Evolutionary conservation across 257 asterid species (phyloP), one percentile per base, ranked within the genome.

Genomic region (Penstemon davidsonii): DNA sequence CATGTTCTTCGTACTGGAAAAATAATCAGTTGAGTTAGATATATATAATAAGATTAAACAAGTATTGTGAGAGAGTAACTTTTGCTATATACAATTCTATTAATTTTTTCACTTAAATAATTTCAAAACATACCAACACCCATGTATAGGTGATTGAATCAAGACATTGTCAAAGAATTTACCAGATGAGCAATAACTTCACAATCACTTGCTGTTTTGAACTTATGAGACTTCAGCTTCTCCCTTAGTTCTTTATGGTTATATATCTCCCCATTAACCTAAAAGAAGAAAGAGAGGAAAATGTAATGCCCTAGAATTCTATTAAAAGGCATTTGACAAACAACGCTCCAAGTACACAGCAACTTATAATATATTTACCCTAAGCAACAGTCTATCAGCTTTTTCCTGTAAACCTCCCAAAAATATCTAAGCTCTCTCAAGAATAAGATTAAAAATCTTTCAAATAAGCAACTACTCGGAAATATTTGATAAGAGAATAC

Each of bases 111-210:
- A 60, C 47, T 41, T 12, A 68, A 25, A 70, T 5, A 72, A 50
- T 53, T 72, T 68, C 64, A 60, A 45, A 12, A 67, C 67, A 19
- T 4, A 70, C 25, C 52, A 36, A 57, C 11, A 46, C 18, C 18
- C 18, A 25, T 42, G 33, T 36, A 64, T 47, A 47, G 42, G 55
- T 59, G 55, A 55, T 42, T 43, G 64, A 42, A 55, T 62, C 50
- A 51, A 41, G 52, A 47, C n/a, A 58, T 7, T 61, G 65, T 62
- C 8, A 10, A 65, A 70, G 68, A 38, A 81, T 95, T 84, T 78
- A 94, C 99, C 78, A 94, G 90, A 86, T 94, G 99, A 66, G 99
- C 95, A 59, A 94, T 94, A 69, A 94, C 99, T 85, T 94, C 99
- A 76, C 99, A 94, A 81, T 94, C 99, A 83, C 99, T 91, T 76